These are phyloP conservation scores for Coniochaeta pulveracea DNA, from an alignment of 2,329 filamentous ascomycete genomes.

Conservation along the genomic window DNA sequence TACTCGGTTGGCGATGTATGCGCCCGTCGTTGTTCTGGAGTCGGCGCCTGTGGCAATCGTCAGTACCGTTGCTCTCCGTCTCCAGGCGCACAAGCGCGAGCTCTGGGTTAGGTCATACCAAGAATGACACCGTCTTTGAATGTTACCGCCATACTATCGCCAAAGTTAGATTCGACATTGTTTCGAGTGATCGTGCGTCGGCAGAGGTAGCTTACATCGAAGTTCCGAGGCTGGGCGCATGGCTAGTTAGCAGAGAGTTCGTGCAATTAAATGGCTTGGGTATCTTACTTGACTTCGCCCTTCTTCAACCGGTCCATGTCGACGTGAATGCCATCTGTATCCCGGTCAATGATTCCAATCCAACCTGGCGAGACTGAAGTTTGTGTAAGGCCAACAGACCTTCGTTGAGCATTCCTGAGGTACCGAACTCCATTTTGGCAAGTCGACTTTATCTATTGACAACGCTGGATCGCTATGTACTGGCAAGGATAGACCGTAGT, in stretches of 20 bases:
- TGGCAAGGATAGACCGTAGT: conserved; percentile 2
- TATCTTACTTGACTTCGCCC: conserved; percentile 88
- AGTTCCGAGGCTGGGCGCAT: conserved; percentile 67
- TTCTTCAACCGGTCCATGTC: conserved; percentile 99
- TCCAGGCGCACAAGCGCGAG: not conserved
- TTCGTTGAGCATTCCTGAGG: conserved; percentile 51
- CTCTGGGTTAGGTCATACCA: conserved; percentile 38
- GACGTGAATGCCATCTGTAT: conserved; percentile 90
- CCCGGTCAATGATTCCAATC: conserved; percentile 12
- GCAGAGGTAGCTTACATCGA: conserved; percentile 59
- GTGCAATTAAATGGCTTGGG: conserved; percentile 8
- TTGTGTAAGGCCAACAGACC: conserved; percentile 29
- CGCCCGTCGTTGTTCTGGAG: conserved; percentile 91
- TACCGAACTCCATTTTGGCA: conserved; percentile 54
- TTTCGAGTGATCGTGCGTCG: not conserved
- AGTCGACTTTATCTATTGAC: no score
- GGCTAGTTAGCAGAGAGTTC: conserved; percentile 18
- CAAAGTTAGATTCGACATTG: conserved; percentile 15
- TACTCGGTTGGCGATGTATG: conserved; percentile 98
- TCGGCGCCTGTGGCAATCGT: conserved; percentile 57
- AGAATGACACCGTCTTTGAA: conserved; percentile 98
- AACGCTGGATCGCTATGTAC: no score
- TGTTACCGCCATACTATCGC: conserved; percentile 85
- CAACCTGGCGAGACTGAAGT: not conserved
- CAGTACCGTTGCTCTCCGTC: not conserved